Evolutionary conservation across 1,284 basidiomycete genomes (phyloP).

Genomic region (Sphaerobolus stellatus): DNA sequence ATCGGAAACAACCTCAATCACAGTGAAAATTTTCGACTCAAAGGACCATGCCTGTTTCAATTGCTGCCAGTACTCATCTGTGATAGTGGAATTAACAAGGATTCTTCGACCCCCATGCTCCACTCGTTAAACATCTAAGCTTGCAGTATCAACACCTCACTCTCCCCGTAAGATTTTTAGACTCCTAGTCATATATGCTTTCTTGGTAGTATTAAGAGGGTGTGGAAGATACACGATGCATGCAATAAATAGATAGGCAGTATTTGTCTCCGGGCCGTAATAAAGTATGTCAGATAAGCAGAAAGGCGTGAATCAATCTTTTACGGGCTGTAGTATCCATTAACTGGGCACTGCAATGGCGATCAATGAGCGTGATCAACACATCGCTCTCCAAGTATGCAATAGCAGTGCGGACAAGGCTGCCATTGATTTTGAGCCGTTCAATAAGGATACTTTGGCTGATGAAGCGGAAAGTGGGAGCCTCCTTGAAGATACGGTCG

Average conservation of each 20-base stretch:
- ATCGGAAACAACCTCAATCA: no score
- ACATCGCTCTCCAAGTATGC: slow-evolving; percentile 93
- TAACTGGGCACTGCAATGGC: slow-evolving; percentile 90
- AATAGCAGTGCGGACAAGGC: slow-evolving; percentile 91
- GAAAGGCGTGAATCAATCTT: neutral
- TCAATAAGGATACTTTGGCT: slow-evolving; percentile 97
- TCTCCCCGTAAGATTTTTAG: no score
- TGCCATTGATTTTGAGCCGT: slow-evolving; percentile 94
- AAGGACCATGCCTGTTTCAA: no score
- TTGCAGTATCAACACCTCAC: no score
- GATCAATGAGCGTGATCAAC: slow-evolving; percentile 94
- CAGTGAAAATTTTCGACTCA: no score
- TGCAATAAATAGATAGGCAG: neutral
- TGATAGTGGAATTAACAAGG: no score
- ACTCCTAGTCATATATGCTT: neutral
- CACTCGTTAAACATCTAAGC: no score
- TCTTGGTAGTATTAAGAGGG: neutral
- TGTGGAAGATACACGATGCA: slow-evolving; percentile 5
- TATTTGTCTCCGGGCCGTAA: slow-evolving; percentile 4
- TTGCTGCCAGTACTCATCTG: no score
- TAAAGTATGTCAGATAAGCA: neutral
- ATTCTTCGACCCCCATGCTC: no score
- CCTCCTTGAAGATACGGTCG: slow-evolving; percentile 99
- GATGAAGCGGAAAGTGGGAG: slow-evolving; percentile 99
- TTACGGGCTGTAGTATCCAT: slow-evolving; percentile 84